phyloP scores from a whole-genome alignment of 2,329 filamentous ascomycete species.

The Fusarium coicis region DNA sequence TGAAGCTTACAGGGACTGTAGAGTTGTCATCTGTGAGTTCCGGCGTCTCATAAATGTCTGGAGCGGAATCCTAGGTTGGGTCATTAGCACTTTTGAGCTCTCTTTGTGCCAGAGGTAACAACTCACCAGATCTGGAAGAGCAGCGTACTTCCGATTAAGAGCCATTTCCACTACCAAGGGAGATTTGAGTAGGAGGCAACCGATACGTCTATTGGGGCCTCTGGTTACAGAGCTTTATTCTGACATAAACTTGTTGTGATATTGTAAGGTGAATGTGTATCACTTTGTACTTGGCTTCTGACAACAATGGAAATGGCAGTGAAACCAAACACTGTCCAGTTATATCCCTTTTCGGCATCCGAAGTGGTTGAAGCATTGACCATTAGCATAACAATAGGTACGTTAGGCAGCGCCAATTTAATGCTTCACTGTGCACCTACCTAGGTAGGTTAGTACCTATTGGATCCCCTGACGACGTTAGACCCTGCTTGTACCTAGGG shows the following conservation, averaged over 20 bases:
- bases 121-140: constrained; percentile 79
- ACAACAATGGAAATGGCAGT: constrained; percentile 10
- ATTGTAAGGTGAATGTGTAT: not conserved
- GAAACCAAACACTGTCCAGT: not conserved
- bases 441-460: too few relatives aligned
- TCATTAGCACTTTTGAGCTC: constrained; percentile 25
- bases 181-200: not conserved
- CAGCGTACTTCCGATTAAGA: constrained; percentile 83
- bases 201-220: not conserved
- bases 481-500: not conserved
- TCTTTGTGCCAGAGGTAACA: constrained; percentile 3
- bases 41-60: constrained; percentile 96
- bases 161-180: constrained; percentile 67
- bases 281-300: not conserved
- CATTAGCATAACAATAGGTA: not conserved
- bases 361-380: constrained; percentile 18
- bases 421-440: not conserved
- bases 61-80: constrained; percentile 78
- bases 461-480: constrained; percentile 2
- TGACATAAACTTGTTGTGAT: not conserved
- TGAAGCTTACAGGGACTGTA: constrained; percentile 76
- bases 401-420: constrained; percentile 12
- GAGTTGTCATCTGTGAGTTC: constrained; percentile 91
- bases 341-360: constrained; percentile 17
- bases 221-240: not conserved